phyloP scores from a whole-genome alignment of 2,329 filamentous ascomycete genomes.

The Alternaria postmessia region DNA sequence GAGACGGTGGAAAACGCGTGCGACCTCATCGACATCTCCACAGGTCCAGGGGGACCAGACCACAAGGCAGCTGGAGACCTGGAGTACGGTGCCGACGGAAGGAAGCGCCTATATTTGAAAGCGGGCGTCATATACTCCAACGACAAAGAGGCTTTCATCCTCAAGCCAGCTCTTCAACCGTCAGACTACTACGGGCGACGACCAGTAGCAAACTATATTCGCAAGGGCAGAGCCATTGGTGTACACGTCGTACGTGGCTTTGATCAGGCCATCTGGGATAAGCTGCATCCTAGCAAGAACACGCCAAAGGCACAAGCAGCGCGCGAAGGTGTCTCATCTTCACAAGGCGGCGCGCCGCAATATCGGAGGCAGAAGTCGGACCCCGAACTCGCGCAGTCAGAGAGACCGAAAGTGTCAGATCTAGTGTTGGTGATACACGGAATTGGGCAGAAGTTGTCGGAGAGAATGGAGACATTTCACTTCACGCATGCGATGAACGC shows the following conservation, averaged over 20 bases:
- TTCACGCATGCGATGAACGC: slow-evolving; percentile 96
- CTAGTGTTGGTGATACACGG: slow-evolving; percentile 91
- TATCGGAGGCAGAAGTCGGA: slow-evolving; percentile 52
- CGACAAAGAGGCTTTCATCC: slow-evolving; percentile 76
- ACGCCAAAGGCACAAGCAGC: slow-evolving; percentile 53
- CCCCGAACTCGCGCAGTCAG: slow-evolving; percentile 71
- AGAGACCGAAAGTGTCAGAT: slow-evolving; percentile 78
- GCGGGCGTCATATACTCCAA: slow-evolving; percentile 90
- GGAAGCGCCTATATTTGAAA: slow-evolving; percentile 70
- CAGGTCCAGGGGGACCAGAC: slow-evolving; percentile 55
- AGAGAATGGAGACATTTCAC: slow-evolving; percentile 93
- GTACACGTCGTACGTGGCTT: slow-evolving; percentile 91
- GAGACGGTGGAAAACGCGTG: slow-evolving; percentile 55
- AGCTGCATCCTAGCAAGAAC: slow-evolving; percentile 66
- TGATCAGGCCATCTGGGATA: slow-evolving; percentile 78
- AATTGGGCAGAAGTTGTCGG: slow-evolving; percentile 94
- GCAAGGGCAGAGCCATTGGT: slow-evolving; percentile 82
- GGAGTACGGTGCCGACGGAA: slow-evolving; percentile 53
- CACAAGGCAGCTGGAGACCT: slow-evolving; percentile 58
- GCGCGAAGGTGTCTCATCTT: slow-evolving; percentile 55
- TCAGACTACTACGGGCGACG: slow-evolving; percentile 84
- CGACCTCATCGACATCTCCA: slow-evolving; percentile 59
- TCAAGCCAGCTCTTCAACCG: slow-evolving; percentile 85
- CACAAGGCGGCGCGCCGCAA: slow-evolving; percentile 55
- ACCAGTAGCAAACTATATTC: slow-evolving; percentile 80